Base-by-base conservation (phyloP, 805 yeast genomes). In the Soucietia sequanensis region DNA sequence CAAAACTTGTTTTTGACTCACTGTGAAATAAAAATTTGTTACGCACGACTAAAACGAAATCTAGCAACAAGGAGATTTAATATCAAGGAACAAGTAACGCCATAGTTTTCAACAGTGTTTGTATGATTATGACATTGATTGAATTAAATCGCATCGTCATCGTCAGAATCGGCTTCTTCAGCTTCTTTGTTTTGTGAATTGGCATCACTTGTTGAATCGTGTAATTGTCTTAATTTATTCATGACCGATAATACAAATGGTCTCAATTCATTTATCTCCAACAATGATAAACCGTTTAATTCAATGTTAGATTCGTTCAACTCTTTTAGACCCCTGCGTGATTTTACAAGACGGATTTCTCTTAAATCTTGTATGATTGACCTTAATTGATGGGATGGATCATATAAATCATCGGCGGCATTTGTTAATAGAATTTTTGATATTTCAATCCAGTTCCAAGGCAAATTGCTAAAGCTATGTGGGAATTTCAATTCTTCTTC, bases 361-460 rank as follows among this genome's bases (percentile, higher is more conserved):
- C 93, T 70, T 34, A 93, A 65, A 49, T 91, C 97, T 49, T 89
- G 95, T 3, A 91, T 64, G 11, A 80, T 56, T 2, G 85, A 75
- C 31, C 93, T 65, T 17, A 91, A 59, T 38, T 75, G 81, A 48
- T 84, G 85, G 0, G 84, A 72, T 1, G 88, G 81, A 41, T 84
- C 91, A 10, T 68, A 63, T 35, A 89, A 65, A 56, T 93, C 98
- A 47, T 90, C 95, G 0, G 82, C 48, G 2, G 96, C 95, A 27
- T 68, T 69, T 3, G 74, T 68, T 4, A 91, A 68, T 31, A 91
- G 62, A 9, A 83, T 70, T 46, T 83, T 85, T 4, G 91, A 76
- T 1, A 84, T 53, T 33, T 91, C 95, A 15, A 89, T 65, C 99
- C 99, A 93, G 54, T 82, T 78, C 80, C 83, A 81, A 0, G 98